phyloP scores from a whole-genome alignment of 2,329 filamentous ascomycete species.

The Fusarium continuum region DNA sequence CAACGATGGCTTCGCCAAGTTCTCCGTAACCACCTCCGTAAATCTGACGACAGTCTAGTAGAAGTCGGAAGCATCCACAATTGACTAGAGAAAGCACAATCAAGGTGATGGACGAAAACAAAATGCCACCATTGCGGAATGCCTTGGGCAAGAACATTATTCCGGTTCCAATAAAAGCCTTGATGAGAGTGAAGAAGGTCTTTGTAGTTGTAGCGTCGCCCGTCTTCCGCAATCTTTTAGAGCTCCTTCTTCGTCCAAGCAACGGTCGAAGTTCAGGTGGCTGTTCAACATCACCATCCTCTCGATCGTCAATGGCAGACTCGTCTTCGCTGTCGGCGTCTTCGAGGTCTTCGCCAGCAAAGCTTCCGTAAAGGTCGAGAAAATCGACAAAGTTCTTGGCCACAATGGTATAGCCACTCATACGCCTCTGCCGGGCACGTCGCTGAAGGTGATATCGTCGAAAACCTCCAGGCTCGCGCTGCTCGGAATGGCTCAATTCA shows the following conservation, averaged over 20 bases:
- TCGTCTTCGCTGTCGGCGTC: slow-evolving; percentile 67
- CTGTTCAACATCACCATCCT: slow-evolving; percentile 55
- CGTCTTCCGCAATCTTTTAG: slow-evolving; percentile 53
- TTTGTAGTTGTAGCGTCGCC: slow-evolving; percentile 75
- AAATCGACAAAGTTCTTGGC: slow-evolving; percentile 79
- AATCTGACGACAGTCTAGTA: slow-evolving; percentile 71
- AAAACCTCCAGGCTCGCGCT: slow-evolving; percentile 59
- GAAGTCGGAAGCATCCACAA: slow-evolving; percentile 75
- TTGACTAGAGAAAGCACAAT: slow-evolving; percentile 72
- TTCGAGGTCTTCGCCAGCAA: slow-evolving; percentile 76
- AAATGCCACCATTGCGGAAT: slow-evolving; percentile 79
- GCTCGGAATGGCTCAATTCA: slow-evolving; percentile 50
- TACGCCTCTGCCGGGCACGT: slow-evolving; percentile 51
- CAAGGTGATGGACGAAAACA: slow-evolving; percentile 77
- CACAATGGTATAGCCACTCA: slow-evolving; percentile 58
- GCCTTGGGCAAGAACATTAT: slow-evolving; percentile 86
- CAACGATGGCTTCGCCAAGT: slow-evolving; percentile 72
- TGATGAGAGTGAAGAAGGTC: slow-evolving; percentile 81
- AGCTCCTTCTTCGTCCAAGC: slow-evolving; percentile 58
- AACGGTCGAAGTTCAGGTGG: slow-evolving; percentile 67
- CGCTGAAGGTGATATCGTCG: slow-evolving; percentile 55
- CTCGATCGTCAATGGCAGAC: slow-evolving; percentile 59
- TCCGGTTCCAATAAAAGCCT: slow-evolving; percentile 81
- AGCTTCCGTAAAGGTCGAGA: slow-evolving; percentile 77
- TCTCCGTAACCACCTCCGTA: slow-evolving; percentile 80